Percentiles rank a stretch among this genome's conserved stretches.
phyloP scores from a whole-genome alignment of 257 asterid species.

The Paulownia fortunei region DNA sequence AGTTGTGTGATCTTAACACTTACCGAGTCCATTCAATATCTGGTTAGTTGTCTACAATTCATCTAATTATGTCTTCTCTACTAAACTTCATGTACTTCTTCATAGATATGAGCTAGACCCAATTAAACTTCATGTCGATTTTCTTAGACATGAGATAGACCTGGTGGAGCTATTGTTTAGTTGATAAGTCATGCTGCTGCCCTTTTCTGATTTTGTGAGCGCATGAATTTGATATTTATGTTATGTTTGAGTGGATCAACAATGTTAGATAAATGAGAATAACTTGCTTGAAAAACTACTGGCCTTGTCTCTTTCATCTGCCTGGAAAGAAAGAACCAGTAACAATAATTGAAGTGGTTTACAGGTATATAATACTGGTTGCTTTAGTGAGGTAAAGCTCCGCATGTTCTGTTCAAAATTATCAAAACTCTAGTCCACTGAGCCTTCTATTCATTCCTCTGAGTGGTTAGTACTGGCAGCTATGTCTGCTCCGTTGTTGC shows the following conservation, averaged over 20 bases:
- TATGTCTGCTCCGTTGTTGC: neutral
- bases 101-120: neutral
- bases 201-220: neutral
- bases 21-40: neutral
- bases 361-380: neutral
- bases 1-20: neutral
- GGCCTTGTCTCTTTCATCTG: neutral
- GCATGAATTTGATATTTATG: conserved; percentile 3
- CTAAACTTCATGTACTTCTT: neutral
- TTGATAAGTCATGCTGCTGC: conserved; percentile 4
- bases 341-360: neutral
- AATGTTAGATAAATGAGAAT: neutral
- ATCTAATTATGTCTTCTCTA: neutral
- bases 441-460: neutral
- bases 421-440: neutral
- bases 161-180: neutral
- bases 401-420: neutral
- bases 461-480: neutral
- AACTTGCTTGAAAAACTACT: neutral
- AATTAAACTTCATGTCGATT: neutral
- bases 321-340: neutral
- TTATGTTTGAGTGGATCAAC: neutral
- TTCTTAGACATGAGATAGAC: conserved; percentile 1
- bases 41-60: neutral
- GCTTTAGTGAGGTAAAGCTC: neutral